These are phyloP conservation scores for Cordyceps javanica DNA, from an alignment of 2,329 filamentous ascomycete species.

Conservation along the genomic window DNA sequence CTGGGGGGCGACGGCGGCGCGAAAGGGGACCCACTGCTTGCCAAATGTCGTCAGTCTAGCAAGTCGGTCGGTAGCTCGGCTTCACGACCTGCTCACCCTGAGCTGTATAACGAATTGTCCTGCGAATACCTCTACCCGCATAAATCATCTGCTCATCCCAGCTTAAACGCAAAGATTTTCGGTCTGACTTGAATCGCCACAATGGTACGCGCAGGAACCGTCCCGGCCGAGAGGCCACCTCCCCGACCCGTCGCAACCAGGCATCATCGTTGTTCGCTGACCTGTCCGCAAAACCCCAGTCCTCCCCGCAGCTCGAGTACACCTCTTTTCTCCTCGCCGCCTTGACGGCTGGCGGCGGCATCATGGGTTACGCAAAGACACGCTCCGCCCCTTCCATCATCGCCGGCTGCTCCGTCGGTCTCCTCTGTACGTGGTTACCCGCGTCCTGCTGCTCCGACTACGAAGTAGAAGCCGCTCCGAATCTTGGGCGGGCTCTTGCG, in stretches of 20 bases:
- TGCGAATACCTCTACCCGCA: not conserved
- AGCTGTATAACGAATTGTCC: not conserved
- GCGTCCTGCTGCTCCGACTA: too few relatives aligned
- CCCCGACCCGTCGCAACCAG: not conserved
- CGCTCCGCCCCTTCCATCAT: constrained; percentile 80
- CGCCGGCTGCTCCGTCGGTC: constrained; percentile 77
- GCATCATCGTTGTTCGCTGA: not conserved
- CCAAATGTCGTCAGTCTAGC: constrained; percentile 15
- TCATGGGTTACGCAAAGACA: constrained; percentile 78
- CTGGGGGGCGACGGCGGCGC: not conserved
- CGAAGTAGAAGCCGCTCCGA: not conserved
- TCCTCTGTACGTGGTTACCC: constrained; percentile 52
- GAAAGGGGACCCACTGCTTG: not conserved
- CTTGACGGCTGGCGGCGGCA: constrained; percentile 80
- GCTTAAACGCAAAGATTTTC: not conserved
- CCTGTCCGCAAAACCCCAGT: not conserved
- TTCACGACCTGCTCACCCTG: not conserved
- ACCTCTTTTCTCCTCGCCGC: constrained; percentile 74
- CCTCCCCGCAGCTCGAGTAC: constrained; percentile 29
- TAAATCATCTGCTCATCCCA: not conserved
- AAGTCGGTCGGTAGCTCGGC: not conserved
- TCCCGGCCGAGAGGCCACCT: not conserved
- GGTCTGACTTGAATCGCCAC: not conserved
- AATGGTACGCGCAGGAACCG: not conserved
- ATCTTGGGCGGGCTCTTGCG: not conserved